phyloP scores from a whole-genome alignment of 805 yeast genomes.

The Candida tammaniensis region DNA sequence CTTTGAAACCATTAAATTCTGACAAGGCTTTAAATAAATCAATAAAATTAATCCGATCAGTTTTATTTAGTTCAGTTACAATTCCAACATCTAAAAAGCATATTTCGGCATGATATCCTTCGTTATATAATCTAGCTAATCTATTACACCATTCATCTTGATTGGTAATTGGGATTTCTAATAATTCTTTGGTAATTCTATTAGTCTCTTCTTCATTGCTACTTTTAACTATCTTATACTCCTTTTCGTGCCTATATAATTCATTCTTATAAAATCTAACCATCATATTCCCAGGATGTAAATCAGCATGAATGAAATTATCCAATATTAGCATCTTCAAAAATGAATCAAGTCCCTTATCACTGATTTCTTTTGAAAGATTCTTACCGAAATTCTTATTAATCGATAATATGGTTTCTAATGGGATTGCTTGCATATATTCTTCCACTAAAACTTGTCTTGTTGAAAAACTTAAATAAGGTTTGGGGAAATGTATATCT shows the following conservation, averaged over 20 bases:
- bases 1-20: conserved; percentile 88
- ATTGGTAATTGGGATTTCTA: conserved; percentile 25
- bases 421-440: conserved; percentile 76
- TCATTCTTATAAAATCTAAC: conserved; percentile 61
- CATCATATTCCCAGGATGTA: conserved; percentile 95
- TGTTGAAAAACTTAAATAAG: conserved; percentile 62
- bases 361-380: conserved; percentile 67
- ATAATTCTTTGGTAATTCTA: conserved; percentile 40
- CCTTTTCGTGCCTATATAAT: conserved; percentile 38
- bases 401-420: conserved; percentile 63
- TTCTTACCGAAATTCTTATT: conserved; percentile 44
- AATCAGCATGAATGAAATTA: conserved; percentile 93
- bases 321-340: conserved; percentile 89
- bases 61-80: conserved; percentile 80
- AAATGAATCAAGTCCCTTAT: conserved; percentile 86
- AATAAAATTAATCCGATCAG: conserved; percentile 79
- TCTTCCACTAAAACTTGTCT: conserved; percentile 82
- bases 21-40: conserved; percentile 87
- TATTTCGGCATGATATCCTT: conserved; percentile 77
- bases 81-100: conserved; percentile 93
- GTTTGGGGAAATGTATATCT: conserved; percentile 79
- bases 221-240: conserved; percentile 40
- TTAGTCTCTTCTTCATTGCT: conserved; percentile 47
- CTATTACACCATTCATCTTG: conserved; percentile 42
- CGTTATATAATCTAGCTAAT: conserved; percentile 45